These are phyloP conservation scores for Gossypium australe DNA, from an alignment of 345 rosid genomes.

Conservation along the genomic window DNA sequence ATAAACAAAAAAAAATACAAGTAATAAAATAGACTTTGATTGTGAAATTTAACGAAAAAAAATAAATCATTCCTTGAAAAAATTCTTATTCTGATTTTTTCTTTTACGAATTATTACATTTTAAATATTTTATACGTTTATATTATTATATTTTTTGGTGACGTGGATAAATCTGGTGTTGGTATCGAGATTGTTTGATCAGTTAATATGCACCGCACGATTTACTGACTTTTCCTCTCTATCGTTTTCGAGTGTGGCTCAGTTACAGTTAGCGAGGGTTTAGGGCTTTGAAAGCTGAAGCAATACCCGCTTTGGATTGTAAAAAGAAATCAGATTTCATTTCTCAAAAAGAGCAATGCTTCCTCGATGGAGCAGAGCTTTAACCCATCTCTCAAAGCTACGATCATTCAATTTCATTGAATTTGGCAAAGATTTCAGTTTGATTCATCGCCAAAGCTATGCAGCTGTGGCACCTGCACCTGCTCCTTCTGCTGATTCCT, in stretches of 20 bases:
- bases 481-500: slow-evolving; percentile 20
- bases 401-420: slow-evolving; percentile 24
- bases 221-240: background rate
- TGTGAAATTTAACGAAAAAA: too few relatives aligned
- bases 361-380: slow-evolving; percentile 48
- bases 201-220: background rate
- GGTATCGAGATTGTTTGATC: background rate
- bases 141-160: background rate
- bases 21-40: too few relatives aligned
- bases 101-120: too few relatives aligned
- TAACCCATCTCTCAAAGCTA: slow-evolving; percentile 34
- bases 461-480: slow-evolving; percentile 39
- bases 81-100: too few relatives aligned
- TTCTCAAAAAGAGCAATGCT: slow-evolving; percentile 30
- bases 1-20: too few relatives aligned
- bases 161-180: background rate
- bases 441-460: slow-evolving; percentile 33
- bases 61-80: too few relatives aligned
- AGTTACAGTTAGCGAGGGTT: background rate
- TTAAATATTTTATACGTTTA: too few relatives aligned
- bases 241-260: background rate
- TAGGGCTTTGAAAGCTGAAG: slow-evolving; percentile 9
- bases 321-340: background rate
- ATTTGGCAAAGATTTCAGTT: slow-evolving; percentile 16
- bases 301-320: background rate